Conservation (phyloP, 306 rosid species). For the Malus orientalis region DNA sequence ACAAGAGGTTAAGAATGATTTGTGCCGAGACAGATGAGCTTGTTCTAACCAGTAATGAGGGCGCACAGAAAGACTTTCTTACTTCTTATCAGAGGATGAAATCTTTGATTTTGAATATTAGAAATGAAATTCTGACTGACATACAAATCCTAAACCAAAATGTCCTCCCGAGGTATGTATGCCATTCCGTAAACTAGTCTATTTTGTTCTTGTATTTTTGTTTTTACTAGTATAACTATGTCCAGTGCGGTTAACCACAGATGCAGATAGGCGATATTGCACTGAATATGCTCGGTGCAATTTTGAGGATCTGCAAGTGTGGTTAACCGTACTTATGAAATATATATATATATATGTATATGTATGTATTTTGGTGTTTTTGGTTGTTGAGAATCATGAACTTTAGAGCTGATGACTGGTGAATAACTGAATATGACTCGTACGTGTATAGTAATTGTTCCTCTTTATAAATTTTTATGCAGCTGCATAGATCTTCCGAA, state of each 20-base stretch:
- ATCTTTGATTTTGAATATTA: constrained; percentile 13
- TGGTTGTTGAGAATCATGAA: too few relatives aligned
- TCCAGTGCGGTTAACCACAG: too few relatives aligned
- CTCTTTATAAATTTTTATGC: background rate
- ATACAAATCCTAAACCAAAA: constrained; percentile 22
- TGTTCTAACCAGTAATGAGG: background rate
- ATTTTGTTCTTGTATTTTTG: background rate
- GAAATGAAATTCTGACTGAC: constrained; percentile 33
- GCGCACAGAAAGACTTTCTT: constrained; percentile 9
- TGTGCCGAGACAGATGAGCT: constrained; percentile 23
- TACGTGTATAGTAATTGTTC: background rate
- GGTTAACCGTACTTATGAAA: too few relatives aligned
- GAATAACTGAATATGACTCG: background rate
- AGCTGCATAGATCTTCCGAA: constrained; percentile 31
- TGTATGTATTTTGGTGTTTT: too few relatives aligned
- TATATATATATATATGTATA: too few relatives aligned
- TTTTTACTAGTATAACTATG: too few relatives aligned
- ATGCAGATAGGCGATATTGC: too few relatives aligned
- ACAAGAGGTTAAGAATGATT: constrained; percentile 26
- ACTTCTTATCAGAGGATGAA: constrained; percentile 23
- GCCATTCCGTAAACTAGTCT: background rate
- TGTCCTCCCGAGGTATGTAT: constrained; percentile 30
- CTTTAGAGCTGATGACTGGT: background rate
- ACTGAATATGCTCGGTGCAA: too few relatives aligned
- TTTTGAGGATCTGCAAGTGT: too few relatives aligned